Conservation (phyloP, 73 alveolate species). For the Uronychia setigera region DNA sequence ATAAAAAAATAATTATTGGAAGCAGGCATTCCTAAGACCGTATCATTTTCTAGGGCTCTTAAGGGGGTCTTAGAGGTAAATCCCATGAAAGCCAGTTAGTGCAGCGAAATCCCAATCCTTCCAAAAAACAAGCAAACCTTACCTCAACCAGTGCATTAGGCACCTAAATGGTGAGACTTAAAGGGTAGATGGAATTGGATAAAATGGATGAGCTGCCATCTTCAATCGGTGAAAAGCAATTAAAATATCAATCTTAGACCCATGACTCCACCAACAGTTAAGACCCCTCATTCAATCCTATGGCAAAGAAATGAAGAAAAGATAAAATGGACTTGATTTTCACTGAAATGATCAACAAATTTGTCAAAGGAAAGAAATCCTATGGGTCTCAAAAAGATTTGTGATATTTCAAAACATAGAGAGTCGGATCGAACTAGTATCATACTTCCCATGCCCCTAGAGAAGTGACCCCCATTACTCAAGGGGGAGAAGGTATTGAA, state of each 20-base stretch:
- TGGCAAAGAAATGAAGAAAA: background rate
- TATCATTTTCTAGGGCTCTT: background rate
- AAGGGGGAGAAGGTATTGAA: no score
- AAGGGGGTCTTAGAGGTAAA: background rate
- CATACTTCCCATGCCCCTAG: background rate
- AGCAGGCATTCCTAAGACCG: background rate
- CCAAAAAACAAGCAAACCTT: background rate
- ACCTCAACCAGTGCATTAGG: background rate
- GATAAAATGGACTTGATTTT: background rate
- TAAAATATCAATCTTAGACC: no score
- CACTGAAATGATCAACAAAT: background rate
- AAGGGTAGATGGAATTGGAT: background rate
- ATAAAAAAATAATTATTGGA: no score
- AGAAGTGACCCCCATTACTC: background rate
- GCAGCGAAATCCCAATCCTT: no score
- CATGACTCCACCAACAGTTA: background rate
- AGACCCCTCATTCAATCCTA: no score
- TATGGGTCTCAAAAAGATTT: background rate
- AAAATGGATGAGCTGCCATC: background rate
- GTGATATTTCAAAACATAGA: background rate
- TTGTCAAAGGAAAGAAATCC: background rate
- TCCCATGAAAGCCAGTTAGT: no score
- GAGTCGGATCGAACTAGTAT: background rate
- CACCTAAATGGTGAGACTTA: background rate
- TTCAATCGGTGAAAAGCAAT: background rate